Evolutionary conservation across 108 stramenopile genomes (phyloP).

Genomic region (Schizochytrium sp.): DNA sequence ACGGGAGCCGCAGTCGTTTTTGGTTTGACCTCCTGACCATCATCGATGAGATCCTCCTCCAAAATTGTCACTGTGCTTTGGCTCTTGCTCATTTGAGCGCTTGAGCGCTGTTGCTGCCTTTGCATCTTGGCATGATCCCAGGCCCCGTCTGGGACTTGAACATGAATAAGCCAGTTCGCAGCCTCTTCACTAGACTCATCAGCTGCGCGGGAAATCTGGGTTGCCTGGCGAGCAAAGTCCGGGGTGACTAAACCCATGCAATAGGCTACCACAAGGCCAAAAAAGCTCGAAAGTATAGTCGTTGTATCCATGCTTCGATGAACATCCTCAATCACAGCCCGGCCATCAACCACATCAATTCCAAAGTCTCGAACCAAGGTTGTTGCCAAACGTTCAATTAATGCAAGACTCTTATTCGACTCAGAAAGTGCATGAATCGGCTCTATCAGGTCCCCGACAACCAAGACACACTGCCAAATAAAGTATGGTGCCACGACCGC

Average conservation of each 20-base stretch:
- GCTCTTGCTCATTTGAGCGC: not conserved
- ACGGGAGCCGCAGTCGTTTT: not conserved
- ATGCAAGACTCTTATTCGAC: slow-evolving; percentile 44
- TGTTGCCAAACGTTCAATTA: slow-evolving; percentile 51
- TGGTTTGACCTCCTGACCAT: not conserved
- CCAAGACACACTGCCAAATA: slow-evolving; percentile 54
- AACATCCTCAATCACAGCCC: slow-evolving; percentile 9
- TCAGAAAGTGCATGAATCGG: slow-evolving; percentile 49
- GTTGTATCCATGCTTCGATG: slow-evolving; percentile 58
- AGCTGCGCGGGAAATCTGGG: not conserved
- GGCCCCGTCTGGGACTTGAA: slow-evolving; percentile 54
- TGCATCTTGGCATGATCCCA: slow-evolving; percentile 53
- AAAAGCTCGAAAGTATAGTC: slow-evolving; percentile 3
- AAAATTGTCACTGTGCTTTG: not conserved
- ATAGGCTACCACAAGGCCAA: not conserved
- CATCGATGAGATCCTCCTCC: slow-evolving; percentile 2
- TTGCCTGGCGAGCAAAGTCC: slow-evolving; percentile 37
- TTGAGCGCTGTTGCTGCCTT: not conserved
- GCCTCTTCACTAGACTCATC: not conserved
- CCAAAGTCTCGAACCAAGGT: slow-evolving; percentile 37
- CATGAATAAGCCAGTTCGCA: slow-evolving; percentile 32
- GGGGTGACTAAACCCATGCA: slow-evolving; percentile 25
- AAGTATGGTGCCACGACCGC: slow-evolving; percentile 45
- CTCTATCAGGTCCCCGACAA: slow-evolving; percentile 56
- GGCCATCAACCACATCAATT: slow-evolving; percentile 32